These are phyloP conservation scores for Suhomyces kunorum DNA, from an alignment of 1,139 yeast genomes.

Conservation along the genomic window DNA sequence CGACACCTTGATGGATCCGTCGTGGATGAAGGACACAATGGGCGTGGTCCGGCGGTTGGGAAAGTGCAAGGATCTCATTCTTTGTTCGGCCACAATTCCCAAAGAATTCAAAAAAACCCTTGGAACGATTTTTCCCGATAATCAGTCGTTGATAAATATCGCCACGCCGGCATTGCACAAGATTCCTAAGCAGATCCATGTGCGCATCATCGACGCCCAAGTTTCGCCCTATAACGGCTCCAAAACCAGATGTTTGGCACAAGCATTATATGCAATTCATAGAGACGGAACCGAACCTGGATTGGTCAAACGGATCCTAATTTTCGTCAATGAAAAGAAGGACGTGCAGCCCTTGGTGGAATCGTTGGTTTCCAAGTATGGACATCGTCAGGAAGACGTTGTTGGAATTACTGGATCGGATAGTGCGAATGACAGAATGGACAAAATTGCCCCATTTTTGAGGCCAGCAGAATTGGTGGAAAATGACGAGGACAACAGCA, in stretches of 20 bases:
- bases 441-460: slow-evolving; percentile 61
- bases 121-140: slow-evolving; percentile 61
- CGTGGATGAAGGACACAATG: slow-evolving; percentile 73
- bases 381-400: slow-evolving; percentile 50
- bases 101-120: slow-evolving; percentile 69
- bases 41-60: slow-evolving; percentile 54
- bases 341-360: slow-evolving; percentile 62
- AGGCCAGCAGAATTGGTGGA: slow-evolving; percentile 52
- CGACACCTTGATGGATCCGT: slow-evolving; percentile 84
- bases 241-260: slow-evolving; percentile 80
- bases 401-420: slow-evolving; percentile 69
- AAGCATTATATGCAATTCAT: slow-evolving; percentile 81
- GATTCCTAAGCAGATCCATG: slow-evolving; percentile 71
- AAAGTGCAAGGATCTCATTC: slow-evolving; percentile 61
- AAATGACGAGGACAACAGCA: slow-evolving; percentile 28
- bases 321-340: slow-evolving; percentile 78
- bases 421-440: slow-evolving; percentile 56
- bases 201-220: slow-evolving; percentile 73
- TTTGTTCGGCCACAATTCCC: slow-evolving; percentile 92
- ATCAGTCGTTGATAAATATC: slow-evolving; percentile 52
- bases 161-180: slow-evolving; percentile 83
- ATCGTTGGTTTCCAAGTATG: slow-evolving; percentile 52
- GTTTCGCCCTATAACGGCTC: slow-evolving; percentile 80
- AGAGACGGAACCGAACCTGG: slow-evolving; percentile 83
- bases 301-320: slow-evolving; percentile 74